phyloP scores from a whole-genome alignment of 495 filamentous ascomycete species.

The Parathielavia hyrcaniae region DNA sequence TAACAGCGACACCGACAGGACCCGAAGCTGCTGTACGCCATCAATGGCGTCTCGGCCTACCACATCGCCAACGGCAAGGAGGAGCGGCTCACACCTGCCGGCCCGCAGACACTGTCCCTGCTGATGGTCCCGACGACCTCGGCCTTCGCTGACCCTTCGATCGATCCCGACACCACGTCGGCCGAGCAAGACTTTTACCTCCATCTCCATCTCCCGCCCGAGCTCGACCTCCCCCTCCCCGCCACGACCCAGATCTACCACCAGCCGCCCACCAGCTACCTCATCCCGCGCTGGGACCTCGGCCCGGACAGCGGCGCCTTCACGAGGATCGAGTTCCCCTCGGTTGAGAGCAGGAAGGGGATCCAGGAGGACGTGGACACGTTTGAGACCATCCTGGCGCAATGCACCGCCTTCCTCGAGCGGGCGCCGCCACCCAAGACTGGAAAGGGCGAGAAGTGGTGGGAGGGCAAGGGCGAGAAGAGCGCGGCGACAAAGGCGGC shows the following conservation, averaged over 20 bases:
- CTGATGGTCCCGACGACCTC: constrained; percentile 88
- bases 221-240: constrained; percentile 82
- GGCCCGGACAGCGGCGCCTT: constrained; percentile 83
- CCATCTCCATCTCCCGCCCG: constrained; percentile 86
- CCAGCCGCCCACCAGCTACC: constrained; percentile 78
- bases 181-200: constrained; percentile 92
- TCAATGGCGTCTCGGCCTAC: constrained; percentile 77
- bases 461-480: constrained; percentile 31
- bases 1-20: constrained; percentile 42
- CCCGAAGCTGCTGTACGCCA: constrained; percentile 74
- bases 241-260: constrained; percentile 94
- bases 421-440: constrained; percentile 55
- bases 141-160: constrained; percentile 56
- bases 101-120: constrained; percentile 80
- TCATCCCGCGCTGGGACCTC: constrained; percentile 89
- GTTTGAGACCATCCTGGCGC: constrained; percentile 91
- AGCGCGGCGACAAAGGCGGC: constrained; percentile 30
- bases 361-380: constrained; percentile 91
- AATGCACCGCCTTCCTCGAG: constrained; percentile 91
- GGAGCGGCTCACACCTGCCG: constrained; percentile 70
- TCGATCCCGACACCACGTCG: constrained; percentile 49
- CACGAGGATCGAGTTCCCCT: constrained; percentile 81
- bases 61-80: constrained; percentile 86
- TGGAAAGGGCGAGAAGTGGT: constrained; percentile 1
- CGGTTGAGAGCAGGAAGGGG: constrained; percentile 58